phyloP scores from a whole-genome alignment of 371 early-diverging fungal species.

The Blakeslea trispora region DNA sequence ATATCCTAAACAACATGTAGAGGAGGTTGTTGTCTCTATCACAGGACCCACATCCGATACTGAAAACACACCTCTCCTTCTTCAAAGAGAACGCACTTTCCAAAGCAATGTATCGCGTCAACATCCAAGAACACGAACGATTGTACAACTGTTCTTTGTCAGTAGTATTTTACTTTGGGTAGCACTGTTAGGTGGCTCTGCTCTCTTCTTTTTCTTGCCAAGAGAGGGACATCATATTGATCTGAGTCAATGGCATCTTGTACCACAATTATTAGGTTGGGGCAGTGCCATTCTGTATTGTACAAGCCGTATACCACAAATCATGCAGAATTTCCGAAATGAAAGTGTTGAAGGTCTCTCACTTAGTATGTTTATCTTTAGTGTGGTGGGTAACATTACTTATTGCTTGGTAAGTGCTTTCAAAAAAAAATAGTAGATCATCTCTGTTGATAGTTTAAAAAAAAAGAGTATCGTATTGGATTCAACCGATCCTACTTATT shows the following conservation, averaged over 20 bases:
- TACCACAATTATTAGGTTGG: constrained; percentile 55
- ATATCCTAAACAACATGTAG: constrained; percentile 14
- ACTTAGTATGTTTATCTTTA: constrained; percentile 78
- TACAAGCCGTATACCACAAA: constrained; percentile 78
- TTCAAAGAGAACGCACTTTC: no score
- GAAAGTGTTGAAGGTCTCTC: constrained; percentile 78
- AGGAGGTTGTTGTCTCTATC: constrained; percentile 17
- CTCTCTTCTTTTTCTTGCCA: constrained; percentile 28
- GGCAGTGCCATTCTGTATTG: constrained; percentile 60
- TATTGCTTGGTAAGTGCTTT: constrained; percentile 50
- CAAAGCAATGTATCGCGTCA: no score
- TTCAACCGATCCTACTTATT: constrained; percentile 59
- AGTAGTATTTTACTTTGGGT: constrained; percentile 24
- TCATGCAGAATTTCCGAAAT: constrained; percentile 72
- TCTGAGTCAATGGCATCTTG: constrained; percentile 32
- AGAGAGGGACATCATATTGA: constrained; percentile 29
- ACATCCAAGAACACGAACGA: constrained; percentile 16
- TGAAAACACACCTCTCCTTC: constrained; percentile 7
- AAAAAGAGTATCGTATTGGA: constrained; percentile 67
- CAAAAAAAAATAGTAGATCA: background rate
- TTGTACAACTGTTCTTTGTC: constrained; percentile 27
- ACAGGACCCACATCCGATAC: background rate
- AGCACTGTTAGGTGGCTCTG: constrained; percentile 21
- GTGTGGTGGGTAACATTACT: constrained; percentile 81
- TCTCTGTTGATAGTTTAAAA: no score